Evolutionary conservation across 208 protist genomes (phyloP).

Genomic region (Acanthamoeba healyi): DNA sequence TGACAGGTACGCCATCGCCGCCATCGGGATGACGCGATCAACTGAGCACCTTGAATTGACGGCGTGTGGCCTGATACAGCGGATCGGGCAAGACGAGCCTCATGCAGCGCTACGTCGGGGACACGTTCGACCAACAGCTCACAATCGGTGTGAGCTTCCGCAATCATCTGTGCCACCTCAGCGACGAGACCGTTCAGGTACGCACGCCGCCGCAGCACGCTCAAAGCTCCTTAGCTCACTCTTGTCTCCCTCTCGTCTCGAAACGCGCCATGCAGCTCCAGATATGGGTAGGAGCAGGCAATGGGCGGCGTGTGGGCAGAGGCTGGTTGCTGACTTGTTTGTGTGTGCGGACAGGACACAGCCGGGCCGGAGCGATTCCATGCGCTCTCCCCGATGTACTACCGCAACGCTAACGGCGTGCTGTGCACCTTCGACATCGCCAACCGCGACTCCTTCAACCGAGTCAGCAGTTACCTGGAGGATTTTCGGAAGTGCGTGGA

Average conservation of each 20-base stretch:
- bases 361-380: conserved; percentile 90
- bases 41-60: not conserved
- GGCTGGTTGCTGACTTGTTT: too few relatives aligned
- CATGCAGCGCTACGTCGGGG: not conserved
- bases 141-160: not conserved
- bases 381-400: conserved; percentile 86
- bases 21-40: too few relatives aligned
- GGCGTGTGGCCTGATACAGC: not conserved
- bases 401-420: conserved; percentile 86
- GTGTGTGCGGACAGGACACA: conserved; percentile 84
- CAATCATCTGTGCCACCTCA: too few relatives aligned
- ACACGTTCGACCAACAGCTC: not conserved
- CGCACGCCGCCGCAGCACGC: too few relatives aligned
- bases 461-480: too few relatives aligned
- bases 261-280: too few relatives aligned
- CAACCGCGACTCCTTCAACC: not conserved
- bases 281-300: too few relatives aligned
- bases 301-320: too few relatives aligned
- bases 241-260: too few relatives aligned
- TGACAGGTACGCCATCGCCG: not conserved
- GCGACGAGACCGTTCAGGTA: too few relatives aligned
- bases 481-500: too few relatives aligned
- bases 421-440: conserved; percentile 81
- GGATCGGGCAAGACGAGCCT: not conserved
- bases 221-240: too few relatives aligned